Conservation (phyloP, 331 rosid species). For the Cydonia oblonga region DNA sequence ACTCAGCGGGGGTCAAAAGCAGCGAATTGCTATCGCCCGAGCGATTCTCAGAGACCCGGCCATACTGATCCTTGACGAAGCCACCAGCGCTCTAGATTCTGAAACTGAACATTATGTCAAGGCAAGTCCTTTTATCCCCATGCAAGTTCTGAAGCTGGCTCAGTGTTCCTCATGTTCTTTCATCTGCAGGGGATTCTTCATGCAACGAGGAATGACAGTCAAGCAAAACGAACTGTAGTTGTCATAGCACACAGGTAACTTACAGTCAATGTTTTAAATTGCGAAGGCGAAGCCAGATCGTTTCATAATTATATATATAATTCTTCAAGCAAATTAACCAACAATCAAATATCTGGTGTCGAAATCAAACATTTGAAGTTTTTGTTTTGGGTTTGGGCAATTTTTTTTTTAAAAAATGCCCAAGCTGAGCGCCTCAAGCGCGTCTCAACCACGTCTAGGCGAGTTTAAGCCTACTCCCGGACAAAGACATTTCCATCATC, state of each 20-base stretch:
- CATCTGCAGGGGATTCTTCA: constrained; percentile 83
- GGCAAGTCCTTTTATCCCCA: constrained; percentile 32
- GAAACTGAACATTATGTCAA: constrained; percentile 87
- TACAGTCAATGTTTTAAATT: constrained; percentile 52
- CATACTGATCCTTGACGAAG: constrained; percentile 88
- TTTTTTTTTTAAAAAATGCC: constrained; percentile 16
- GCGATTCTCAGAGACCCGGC: constrained; percentile 91
- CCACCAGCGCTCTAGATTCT: constrained; percentile 94
- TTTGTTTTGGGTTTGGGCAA: no score
- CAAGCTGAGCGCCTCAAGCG: constrained; percentile 2
- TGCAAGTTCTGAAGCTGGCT: constrained; percentile 6
- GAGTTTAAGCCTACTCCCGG: no score
- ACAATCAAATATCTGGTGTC: no score
- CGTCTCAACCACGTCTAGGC: no score
- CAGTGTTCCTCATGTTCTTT: constrained; percentile 40
- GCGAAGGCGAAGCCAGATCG: no score
- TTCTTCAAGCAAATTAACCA: no score
- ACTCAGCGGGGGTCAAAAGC: constrained; percentile 96
- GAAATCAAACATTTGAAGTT: no score
- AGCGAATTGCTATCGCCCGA: constrained; percentile 87
- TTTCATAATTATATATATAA: no score
- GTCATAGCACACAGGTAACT: constrained; percentile 93
- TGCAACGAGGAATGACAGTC: constrained; percentile 53
- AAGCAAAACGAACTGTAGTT: constrained; percentile 56
- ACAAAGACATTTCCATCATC: no score